Evolutionary conservation across 768 basidiomycete species (phyloP), one percentile per base, ranked within the genome.

Genomic region (Lanmaoa rubissima): DNA sequence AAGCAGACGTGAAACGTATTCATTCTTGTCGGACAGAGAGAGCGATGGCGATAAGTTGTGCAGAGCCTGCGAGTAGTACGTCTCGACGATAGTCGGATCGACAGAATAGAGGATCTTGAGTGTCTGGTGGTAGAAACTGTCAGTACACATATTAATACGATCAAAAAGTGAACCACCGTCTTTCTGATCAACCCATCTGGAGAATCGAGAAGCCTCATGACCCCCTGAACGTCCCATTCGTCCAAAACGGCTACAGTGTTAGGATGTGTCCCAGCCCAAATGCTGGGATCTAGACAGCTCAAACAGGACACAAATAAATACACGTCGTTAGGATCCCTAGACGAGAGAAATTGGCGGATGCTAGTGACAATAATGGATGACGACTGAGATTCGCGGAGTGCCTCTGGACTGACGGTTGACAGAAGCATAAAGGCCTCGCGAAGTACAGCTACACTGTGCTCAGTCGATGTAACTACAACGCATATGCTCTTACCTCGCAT

Each of bases 271-370:
- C 90, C 91, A 8, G 88, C 86, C 91, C 91, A 93, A 21, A 83
- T 60, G 19, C 67, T 68, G 7, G 83, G 78, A 60, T 85, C 79
- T 13, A 90, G 59, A 40, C 77, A 82, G 40, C 79, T 75, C 48
- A 93, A 67, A 59, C 88, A 90, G 2, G 78, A 73, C 12, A 93
- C 65, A 62, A 92, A 90, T 7, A 86, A 63, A 69, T 86, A 87
- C 51, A 83, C 71, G 42, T 87, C 81, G 62, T 89, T 86, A 2
- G 79, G 74, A 50, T 84, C 76, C 8, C 72, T 65, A 0, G 86
- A 87, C 1, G 71, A 75, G 32, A 93, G 72, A n/a, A 88, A 73
- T 50, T 77, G 74, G 3, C 84, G 81, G 48, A 92, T 79, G 53
- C 69, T 66, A 13, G 75, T 69, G 14, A 85, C 70, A 48, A 80